Evolutionary conservation across 148 eudicot genomes (phyloP), one percentile per base, ranked within the genome.

Genomic region (Persicaria tinctoria): DNA sequence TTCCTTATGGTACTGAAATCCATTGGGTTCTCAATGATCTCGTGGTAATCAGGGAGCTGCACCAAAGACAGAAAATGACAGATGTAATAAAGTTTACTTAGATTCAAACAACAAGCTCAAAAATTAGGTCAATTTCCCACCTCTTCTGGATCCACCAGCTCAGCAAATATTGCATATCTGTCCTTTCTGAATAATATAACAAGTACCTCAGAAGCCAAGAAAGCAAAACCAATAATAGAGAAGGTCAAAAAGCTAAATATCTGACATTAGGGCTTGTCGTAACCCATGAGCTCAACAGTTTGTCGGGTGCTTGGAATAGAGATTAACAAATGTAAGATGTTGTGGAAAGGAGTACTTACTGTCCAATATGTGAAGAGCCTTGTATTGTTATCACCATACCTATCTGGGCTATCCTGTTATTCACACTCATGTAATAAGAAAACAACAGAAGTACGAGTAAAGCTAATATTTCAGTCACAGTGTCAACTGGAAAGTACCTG

Each of bases 341-440:
- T 6, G 2, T 57, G 27, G 27, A 9, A 16, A 27, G 16, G 38
- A 82, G 70, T 76, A 18, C 91, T 86, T 88, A 94, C 98, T 63
- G 98, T 94, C 98, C 98, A 94, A 73, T 93, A 93, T 9, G 98
- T 93, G 91, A 93, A 93, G 73, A 93, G 86, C 79, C 98, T 87
- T n/a, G 98, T 94, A 84, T 94, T 91, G 84, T 91, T 94, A 84
- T 94, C 98, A 46, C 98, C 98, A 74, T 94, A 94, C 46, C 91
- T 87, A 87, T 94, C 98, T 7, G 97, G 98, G 81, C 97, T 94
- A 50, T 91, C 98, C 98, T 93, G 93, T 53, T 57, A 53, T 10
- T 4, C 73, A 46, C 18, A n/a, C 49, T 68, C 72, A 45, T 7
- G 49, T 48, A 18, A 6, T 70, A 17, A 46, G 27, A 70, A 48